Base-by-base conservation (phyloP, 805 yeast species). In the Candida yuanshanica region DNA sequence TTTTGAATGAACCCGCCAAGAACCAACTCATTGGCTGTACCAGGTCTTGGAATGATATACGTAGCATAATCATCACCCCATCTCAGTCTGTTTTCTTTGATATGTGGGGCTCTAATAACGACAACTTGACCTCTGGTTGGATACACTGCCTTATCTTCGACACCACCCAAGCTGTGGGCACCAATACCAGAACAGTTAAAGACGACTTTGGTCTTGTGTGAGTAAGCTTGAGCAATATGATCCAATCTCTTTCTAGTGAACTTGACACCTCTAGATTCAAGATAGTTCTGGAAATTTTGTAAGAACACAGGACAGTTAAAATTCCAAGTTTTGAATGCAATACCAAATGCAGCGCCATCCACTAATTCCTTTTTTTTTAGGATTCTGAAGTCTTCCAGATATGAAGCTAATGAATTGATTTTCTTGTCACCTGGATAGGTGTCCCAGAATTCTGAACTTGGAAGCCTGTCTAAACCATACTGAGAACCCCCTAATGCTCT, bases 101-200 rank as follows among this genome's bases (percentile, higher is more conserved):
- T 66, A 50, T 81, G 83, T 3, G 89, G 88, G 0, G 88, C 87
- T 45, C 69, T 72, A 18, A 84, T 69, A 9, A 83, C 80, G 16
- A 83, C 81, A 20, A 84, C 88, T 55, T 85, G 95, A 5, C 95
- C 95, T 44, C 95, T 67, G 1, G 85, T 77, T 7, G 95, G 91
- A 49, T 79, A 82, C 16, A 81, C 74, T 1, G 64, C 62, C 8
- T 63, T 46, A 53, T 86, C 95, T 17, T 65, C 62, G 14, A 82
- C 86, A 11, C 90, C 93, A 7, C 79, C 79, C 6, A 86, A 62
- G 2, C 60, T 56, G 36, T 66, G 66, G 2, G 93, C 84, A 10
- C 89, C 85, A 17, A 82, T 65, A 7, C 95, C 95, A 0, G 89
- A 70, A 59, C 95, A 84, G 52, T 86, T 86, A 70, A 84, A 81